Percentiles rank a stretch among this genome's conserved stretches.
phyloP scores from a whole-genome alignment of 2,329 filamentous ascomycete species.

The Trichoderma aggressivum region DNA sequence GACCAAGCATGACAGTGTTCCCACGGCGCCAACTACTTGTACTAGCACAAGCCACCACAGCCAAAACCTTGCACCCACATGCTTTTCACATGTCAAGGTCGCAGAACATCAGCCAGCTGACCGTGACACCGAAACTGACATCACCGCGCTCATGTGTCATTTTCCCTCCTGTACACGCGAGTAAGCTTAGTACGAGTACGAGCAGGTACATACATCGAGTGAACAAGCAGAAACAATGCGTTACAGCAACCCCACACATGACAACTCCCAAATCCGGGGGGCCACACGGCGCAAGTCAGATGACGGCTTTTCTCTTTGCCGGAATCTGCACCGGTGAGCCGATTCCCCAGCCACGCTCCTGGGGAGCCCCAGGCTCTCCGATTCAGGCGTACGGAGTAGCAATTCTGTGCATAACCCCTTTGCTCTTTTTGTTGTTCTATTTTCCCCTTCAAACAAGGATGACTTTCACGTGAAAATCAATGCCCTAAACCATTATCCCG shows the following conservation, averaged over 20 bases:
- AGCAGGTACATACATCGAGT: no score
- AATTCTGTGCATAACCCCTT: background rate
- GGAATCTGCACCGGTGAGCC: background rate
- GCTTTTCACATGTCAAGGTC: slow-evolving; percentile 13
- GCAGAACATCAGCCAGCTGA: slow-evolving; percentile 3
- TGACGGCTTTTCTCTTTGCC: slow-evolving; percentile 2
- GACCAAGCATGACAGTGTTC: background rate
- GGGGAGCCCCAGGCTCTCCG: background rate
- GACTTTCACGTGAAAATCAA: background rate
- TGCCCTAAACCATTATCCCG: background rate
- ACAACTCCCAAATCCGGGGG: slow-evolving; percentile 13
- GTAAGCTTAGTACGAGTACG: background rate
- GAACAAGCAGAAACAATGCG: background rate
- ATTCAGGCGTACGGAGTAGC: background rate
- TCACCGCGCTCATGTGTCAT: background rate
- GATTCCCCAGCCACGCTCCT: background rate
- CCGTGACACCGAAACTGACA: background rate
- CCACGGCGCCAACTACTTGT: background rate
- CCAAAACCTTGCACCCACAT: background rate
- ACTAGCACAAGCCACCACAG: background rate
- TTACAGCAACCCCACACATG: slow-evolving; percentile 1
- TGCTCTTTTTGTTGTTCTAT: background rate
- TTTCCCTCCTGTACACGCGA: background rate
- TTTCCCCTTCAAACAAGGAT: background rate
- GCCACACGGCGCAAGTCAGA: slow-evolving; percentile 15